phyloP scores from a whole-genome alignment of 2,329 filamentous ascomycete species.

The Sclerotinia glacialis region DNA sequence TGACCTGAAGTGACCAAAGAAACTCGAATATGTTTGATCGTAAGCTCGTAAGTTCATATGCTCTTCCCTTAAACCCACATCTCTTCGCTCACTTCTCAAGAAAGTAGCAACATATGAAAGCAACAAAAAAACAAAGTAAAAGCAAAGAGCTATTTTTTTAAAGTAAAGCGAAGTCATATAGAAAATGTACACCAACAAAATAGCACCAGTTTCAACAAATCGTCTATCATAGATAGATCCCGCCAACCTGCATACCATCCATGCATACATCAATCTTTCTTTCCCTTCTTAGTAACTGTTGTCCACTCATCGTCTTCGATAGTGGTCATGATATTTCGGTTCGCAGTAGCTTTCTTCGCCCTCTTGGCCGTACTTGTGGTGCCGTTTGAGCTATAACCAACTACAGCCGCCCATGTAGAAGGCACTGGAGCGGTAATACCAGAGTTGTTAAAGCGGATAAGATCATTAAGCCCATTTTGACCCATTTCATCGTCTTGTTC shows the following conservation, averaged over 20 bases:
- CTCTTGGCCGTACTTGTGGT: neutral
- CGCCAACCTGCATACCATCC: neutral
- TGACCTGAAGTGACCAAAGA: neutral
- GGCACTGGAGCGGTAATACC: neutral
- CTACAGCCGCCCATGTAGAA: neutral
- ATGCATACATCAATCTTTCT: constrained; percentile 8
- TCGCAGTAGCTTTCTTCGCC: neutral
- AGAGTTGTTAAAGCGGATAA: neutral
- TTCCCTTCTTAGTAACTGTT: constrained; percentile 17
- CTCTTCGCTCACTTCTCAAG: neutral
- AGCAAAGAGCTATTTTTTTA: neutral
- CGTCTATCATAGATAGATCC: neutral
- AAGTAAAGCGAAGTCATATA: neutral
- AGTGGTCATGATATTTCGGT: neutral
- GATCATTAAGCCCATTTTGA: constrained; percentile 3
- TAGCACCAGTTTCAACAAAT: neutral
- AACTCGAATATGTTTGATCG: neutral
- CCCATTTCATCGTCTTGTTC: neutral
- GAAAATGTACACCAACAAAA: neutral
- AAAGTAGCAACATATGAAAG: neutral
- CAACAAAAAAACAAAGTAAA: neutral
- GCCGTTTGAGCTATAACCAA: neutral
- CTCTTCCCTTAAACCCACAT: neutral
- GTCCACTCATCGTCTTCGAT: constrained; percentile 14
- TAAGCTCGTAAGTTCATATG: neutral